Evolutionary conservation across 768 basidiomycete species (phyloP).

Genomic region (Kwoniella sp.): DNA sequence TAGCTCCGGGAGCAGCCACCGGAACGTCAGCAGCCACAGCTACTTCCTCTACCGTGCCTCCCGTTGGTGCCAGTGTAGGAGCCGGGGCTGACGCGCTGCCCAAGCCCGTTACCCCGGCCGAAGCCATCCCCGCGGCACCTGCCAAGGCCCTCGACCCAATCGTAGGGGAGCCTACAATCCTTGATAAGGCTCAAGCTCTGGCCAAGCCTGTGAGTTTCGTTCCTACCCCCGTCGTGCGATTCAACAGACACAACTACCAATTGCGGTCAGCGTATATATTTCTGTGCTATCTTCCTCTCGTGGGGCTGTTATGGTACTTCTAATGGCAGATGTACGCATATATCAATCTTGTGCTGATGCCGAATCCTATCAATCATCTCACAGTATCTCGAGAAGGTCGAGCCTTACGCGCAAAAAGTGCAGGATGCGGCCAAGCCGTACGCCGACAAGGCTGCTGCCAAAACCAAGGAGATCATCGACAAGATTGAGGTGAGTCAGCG

Average conservation of each 20-base stretch:
- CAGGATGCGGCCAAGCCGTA: slow-evolving; percentile 50
- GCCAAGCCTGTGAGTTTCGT: slow-evolving; percentile 44
- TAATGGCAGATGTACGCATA: too few relatives aligned
- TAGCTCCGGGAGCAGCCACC: not conserved
- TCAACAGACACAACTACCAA: too few relatives aligned
- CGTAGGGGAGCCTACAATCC: slow-evolving; percentile 21
- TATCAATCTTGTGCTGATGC: too few relatives aligned
- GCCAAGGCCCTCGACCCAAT: slow-evolving; percentile 34
- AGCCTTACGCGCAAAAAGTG: slow-evolving; percentile 48
- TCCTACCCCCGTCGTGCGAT: too few relatives aligned
- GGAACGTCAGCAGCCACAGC: not conserved
- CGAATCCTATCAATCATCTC: not conserved
- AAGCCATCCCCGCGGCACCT: slow-evolving; percentile 27
- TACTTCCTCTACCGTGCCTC: slow-evolving; percentile 2
- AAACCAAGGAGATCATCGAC: slow-evolving; percentile 49
- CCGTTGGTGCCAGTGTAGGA: not conserved
- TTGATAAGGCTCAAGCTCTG: slow-evolving; percentile 39
- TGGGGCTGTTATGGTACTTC: too few relatives aligned
- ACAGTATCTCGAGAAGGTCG: slow-evolving; percentile 38
- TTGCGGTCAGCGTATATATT: too few relatives aligned
- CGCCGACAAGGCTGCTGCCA: slow-evolving; percentile 45
- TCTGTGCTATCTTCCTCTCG: too few relatives aligned
- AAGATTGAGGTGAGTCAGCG: slow-evolving; percentile 43
- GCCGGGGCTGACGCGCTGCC: slow-evolving; percentile 5
- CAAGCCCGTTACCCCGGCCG: slow-evolving; percentile 36